Evolutionary conservation across 1,139 yeast genomes (phyloP), one percentile per base, ranked within the genome.

Genomic region (Candida pseudoviswanathii): DNA sequence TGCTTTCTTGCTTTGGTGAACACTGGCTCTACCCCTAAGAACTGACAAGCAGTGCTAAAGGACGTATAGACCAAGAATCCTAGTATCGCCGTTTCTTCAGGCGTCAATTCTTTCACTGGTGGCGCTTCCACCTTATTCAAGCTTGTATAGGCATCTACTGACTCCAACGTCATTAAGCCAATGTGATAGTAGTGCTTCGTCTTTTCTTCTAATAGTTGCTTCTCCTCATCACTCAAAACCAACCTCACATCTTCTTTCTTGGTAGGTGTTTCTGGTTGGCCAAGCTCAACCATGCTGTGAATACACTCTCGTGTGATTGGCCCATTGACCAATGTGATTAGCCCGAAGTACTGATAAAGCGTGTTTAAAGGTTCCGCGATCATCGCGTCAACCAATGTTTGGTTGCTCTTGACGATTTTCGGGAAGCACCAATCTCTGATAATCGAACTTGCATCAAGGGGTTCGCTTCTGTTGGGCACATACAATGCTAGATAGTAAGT

Each of bases 311-410:
- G n/a, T 41, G 52, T 43, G n/a, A 49, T 26, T 10, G 24, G 16
- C 25, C 47, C 45, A 43, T 49, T 49, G 7, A 33, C 21, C 16
- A 49, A 41, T 9, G 48, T 26, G 4, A 44, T 25, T 8, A 47
- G 10, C 7, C 54, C 54, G 38, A 51, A 34, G 29, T 46, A 51
- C 29, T 51, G 54, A 26, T 41, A 40, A 38, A 49, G 37, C 2
- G 41, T 26, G 38, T 42, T 42, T 5, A 26, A 16, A n/a, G 32
- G 25, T 5, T 25, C 31, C n/a, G 24, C 22, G 16, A 16, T 25
- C 33, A 40, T 21, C 16, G 37, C 10, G 16, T n/a, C 30, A 29
- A 30, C 34, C 16, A 45, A 22, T 7, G 5, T 9, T 4, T 43
- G 30, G 16, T 42, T 25, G 3, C 29, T 30, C 27, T 45, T 26